Evolutionary conservation across 805 yeast genomes (phyloP).

Genomic region (Saccharomycopsis amapae): DNA sequence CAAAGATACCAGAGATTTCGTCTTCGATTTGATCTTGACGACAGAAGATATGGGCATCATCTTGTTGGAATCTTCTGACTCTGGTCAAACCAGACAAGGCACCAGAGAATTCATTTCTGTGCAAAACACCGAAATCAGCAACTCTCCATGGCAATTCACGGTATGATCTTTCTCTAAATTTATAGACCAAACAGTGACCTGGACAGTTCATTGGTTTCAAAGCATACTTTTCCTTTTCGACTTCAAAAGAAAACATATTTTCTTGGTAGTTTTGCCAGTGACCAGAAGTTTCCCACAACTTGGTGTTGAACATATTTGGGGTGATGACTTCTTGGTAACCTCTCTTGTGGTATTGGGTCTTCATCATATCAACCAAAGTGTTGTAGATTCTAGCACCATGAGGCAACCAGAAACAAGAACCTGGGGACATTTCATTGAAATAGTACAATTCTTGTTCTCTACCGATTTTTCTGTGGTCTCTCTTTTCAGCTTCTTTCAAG

Average conservation of each 20-base stretch:
- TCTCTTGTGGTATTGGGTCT: constrained; percentile 81
- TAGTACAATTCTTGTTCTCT: constrained; percentile 91
- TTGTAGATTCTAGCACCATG: constrained; percentile 98
- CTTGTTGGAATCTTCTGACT: constrained; percentile 98
- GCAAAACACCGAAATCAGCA: constrained; percentile 96
- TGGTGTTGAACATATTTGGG: constrained; percentile 97
- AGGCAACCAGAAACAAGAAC: constrained; percentile 97
- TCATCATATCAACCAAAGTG: constrained; percentile 70
- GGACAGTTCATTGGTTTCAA: constrained; percentile 97
- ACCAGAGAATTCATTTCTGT: constrained; percentile 94
- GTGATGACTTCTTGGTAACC: constrained; percentile 98
- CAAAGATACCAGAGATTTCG: constrained; percentile 79
- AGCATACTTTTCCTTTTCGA: constrained; percentile 92
- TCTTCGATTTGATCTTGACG: constrained; percentile 80
- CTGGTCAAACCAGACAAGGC: constrained; percentile 93
- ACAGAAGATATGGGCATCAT: constrained; percentile 98
- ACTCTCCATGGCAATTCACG: constrained; percentile 98
- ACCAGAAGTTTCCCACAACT: constrained; percentile 97
- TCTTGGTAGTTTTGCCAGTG: constrained; percentile 98
- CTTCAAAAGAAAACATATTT: constrained; percentile 94
- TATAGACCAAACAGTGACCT: constrained; percentile 91
- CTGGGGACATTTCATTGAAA: constrained; percentile 96
- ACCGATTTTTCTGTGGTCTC: constrained; percentile 96
- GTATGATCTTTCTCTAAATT: constrained; percentile 88
- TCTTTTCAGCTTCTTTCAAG: constrained; percentile 89